Base-by-base conservation (phyloP, 2,329 filamentous ascomycete genomes). In the Madurella fahalii region DNA sequence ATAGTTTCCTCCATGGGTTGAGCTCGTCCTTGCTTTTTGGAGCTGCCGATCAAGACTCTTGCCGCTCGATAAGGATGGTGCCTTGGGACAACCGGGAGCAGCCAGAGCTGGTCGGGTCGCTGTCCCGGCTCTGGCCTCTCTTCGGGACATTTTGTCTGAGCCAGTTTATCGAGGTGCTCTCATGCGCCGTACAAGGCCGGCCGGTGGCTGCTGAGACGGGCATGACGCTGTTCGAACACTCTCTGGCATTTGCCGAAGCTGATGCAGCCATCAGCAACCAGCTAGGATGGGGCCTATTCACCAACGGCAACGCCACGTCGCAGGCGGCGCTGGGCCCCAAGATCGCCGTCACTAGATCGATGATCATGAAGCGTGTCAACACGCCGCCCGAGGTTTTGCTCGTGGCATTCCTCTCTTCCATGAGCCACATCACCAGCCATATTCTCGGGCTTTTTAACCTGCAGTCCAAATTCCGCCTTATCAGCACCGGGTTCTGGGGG, bases 171-270 rank as follows among this genome's bases (percentile, higher is more conserved):
- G 94, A 97, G 71, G 94, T 90, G 0, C 74, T 97, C 9, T 87
- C 87, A 4, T 95, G 90, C 69, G 90, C 93, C 9, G 80, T 97
- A 7, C 90, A 96, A 69, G 93, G 93, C 32, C 84, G 88, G 2
- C 81, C 84, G 2, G 82, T 90, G 0, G 83, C 88, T 59, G 87
- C 89, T 0, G 94, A 97, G 72, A 95, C 90, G 1, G 92, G 91
- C 16, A 96, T 97, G 89, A 96, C 92, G 0, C 81, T 96, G 2
- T 96, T 97, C 65, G 94, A 99, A 68, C 92, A 96, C 67, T 96
- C 92, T 0, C 77, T 99, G 9, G 93, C 93, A 2, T 99, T 97
- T 72, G 90, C 93, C 11, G 94, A 99, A 71, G 93, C 93, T 9
- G 94, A 99, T 69, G 87, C 89, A 31, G 88, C 92, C 60, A 85